Evolutionary conservation across 108 stramenopile species (phyloP), one percentile per base, ranked within the genome.

Genomic region (Cyclotella cryptica): DNA sequence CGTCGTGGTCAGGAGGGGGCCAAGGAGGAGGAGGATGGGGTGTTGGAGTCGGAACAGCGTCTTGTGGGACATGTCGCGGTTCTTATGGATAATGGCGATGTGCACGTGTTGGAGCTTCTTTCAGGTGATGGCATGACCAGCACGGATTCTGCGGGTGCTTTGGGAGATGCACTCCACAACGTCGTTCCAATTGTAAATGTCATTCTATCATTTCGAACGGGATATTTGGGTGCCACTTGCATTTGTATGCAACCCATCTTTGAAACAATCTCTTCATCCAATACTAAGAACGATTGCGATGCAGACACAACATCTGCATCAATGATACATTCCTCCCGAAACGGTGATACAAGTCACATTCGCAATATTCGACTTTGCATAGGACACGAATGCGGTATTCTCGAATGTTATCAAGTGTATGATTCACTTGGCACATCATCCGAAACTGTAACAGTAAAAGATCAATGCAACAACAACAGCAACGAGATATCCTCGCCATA

Each of bases 61-160:
- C 44, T 81, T 22, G 5, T 79, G 2, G 80, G 80, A 29, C 81
- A 82, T 44, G 70, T 75, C 54, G 81, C 81, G 22, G 70, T 82
- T 39, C 75, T 82, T 10, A 76, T 70, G 40, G 54, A 66, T 27
- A 63, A 76, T 51, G 81, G 71, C 6, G 64, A 30, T n/a, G 81
- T 76, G 1, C 66, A 76, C 52, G n/a, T 82, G 3, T 21, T 82
- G 3, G 81, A 82, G 45, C 54, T 75, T 46, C 52, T 39, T 30
- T 19, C 18, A 40, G 28, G 5, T 52, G 44, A 42, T 51, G 44
- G 69, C 57, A 26, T 21, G 45, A 53, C 29, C 11, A 55, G 3
- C 3, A 43, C 12, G 9, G 27, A 58, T 51, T 17, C 21, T 24
- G 64, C 60, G 13, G n/a, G 24, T 8, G 21, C 24, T 18, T 6